These are phyloP conservation scores for Monilinia laxa DNA, from an alignment of 2,329 filamentous ascomycete species.

Conservation along the genomic window DNA sequence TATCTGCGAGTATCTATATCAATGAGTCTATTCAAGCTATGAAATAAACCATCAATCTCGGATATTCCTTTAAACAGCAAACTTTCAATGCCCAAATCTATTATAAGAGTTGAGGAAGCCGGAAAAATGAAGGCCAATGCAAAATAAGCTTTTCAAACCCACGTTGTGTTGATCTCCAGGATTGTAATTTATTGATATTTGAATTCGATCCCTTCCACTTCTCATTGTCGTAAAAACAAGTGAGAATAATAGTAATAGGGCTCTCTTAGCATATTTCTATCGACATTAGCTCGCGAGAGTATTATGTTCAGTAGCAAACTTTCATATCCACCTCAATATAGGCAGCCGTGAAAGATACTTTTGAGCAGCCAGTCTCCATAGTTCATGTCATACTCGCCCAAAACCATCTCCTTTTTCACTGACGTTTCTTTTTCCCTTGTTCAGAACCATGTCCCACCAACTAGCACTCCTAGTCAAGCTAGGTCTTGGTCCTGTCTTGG, in stretches of 20 bases:
- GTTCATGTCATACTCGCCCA: background rate
- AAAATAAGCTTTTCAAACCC: background rate
- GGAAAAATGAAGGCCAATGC: background rate
- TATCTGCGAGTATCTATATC: background rate
- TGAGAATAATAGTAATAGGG: background rate
- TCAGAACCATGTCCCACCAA: conserved; percentile 8
- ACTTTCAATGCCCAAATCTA: too few species aligned
- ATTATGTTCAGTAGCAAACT: background rate
- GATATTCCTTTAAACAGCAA: too few species aligned
- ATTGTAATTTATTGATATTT: background rate
- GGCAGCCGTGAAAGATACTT: too few species aligned
- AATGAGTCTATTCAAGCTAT: background rate
- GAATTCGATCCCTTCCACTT: background rate
- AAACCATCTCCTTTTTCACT: background rate
- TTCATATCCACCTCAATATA: background rate
- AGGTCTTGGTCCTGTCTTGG: conserved; percentile 7
- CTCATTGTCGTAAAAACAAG: background rate
- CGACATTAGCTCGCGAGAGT: background rate
- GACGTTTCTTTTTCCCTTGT: conserved; percentile 6
- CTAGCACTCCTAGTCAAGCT: conserved; percentile 7
- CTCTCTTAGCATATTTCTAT: background rate
- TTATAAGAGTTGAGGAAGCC: background rate
- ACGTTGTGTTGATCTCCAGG: background rate
- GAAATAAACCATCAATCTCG: background rate
- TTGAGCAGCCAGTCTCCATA: background rate